These are phyloP conservation scores for Trichosporon faecale DNA, from an alignment of 1,284 basidiomycete species.

Conservation along the genomic window DNA sequence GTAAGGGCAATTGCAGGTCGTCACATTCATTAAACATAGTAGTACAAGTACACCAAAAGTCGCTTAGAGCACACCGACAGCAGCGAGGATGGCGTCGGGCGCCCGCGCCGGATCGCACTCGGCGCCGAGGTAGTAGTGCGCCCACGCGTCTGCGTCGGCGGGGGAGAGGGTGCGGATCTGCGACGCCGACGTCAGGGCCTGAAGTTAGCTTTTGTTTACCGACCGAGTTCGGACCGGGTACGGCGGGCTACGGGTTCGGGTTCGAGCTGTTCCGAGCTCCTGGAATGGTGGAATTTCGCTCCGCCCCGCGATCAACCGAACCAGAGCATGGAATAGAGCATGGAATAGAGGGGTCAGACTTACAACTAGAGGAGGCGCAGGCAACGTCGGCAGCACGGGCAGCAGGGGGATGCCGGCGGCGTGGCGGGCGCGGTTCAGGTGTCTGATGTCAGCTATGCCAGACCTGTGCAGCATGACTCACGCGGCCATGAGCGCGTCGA, in stretches of 20 bases:
- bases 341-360: background rate
- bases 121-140: conserved; percentile 1
- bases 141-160: conserved; percentile 8
- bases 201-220: background rate
- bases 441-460: background rate
- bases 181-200: background rate
- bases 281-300: background rate
- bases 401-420: background rate
- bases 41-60: background rate
- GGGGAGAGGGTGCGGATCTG: background rate
- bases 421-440: background rate
- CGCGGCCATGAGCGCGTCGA: conserved; percentile 8
- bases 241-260: background rate
- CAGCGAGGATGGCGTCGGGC: background rate
- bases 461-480: background rate
- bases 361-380: background rate
- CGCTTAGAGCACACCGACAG: background rate
- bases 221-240: background rate
- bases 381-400: background rate
- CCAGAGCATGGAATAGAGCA: background rate
- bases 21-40: background rate
- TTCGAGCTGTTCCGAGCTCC: background rate
- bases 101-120: background rate
- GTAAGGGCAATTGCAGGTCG: no score
- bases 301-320: background rate